phyloP scores from a whole-genome alignment of 2,329 filamentous ascomycete genomes.

The Saccharata proteae region DNA sequence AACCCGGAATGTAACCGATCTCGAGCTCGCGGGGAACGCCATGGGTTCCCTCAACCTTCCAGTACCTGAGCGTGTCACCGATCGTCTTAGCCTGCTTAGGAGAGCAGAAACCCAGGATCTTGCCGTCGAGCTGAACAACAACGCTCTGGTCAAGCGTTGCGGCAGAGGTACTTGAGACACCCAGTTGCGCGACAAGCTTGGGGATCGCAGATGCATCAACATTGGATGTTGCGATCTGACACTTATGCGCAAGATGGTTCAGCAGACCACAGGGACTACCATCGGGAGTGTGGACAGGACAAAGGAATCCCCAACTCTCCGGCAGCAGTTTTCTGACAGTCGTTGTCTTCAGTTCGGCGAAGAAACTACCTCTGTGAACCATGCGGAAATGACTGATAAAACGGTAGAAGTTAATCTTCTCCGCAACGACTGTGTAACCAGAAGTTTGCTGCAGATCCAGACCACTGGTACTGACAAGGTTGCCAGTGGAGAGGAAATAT shows the following conservation, averaged over 20 bases:
- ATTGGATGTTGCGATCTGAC: conserved; percentile 67
- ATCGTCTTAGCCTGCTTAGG: conserved; percentile 72
- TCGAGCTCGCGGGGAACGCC: conserved; percentile 74
- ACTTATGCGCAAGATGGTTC: conserved; percentile 93
- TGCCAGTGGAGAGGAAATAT: conserved; percentile 94
- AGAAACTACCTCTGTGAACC: conserved; percentile 98
- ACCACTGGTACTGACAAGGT: conserved; percentile 80
- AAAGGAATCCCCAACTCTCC: conserved; percentile 96
- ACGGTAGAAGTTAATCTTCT: conserved; percentile 97
- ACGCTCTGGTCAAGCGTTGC: conserved; percentile 74
- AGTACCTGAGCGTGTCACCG: conserved; percentile 77
- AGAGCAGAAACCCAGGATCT: conserved; percentile 79
- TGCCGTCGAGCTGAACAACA: conserved; percentile 80
- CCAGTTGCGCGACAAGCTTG: conserved; percentile 63
- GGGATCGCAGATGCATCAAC: conserved; percentile 67
- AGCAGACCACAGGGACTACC: conserved; percentile 87
- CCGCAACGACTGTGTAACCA: conserved; percentile 90
- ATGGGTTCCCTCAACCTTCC: conserved; percentile 85
- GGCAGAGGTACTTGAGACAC: conserved; percentile 62
- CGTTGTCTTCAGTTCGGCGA: conserved; percentile 93
- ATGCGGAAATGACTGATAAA: conserved; percentile 99
- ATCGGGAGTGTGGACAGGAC: conserved; percentile 94
- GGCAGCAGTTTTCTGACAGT: conserved; percentile 90
- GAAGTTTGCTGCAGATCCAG: conserved; percentile 90
- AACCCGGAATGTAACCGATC: conserved; percentile 81